Percentiles rank a stretch among this genome's conserved stretches.
Evolutionary conservation across 2,329 filamentous ascomycete species (phyloP).

Genomic region (Paecilomyces variotii): DNA sequence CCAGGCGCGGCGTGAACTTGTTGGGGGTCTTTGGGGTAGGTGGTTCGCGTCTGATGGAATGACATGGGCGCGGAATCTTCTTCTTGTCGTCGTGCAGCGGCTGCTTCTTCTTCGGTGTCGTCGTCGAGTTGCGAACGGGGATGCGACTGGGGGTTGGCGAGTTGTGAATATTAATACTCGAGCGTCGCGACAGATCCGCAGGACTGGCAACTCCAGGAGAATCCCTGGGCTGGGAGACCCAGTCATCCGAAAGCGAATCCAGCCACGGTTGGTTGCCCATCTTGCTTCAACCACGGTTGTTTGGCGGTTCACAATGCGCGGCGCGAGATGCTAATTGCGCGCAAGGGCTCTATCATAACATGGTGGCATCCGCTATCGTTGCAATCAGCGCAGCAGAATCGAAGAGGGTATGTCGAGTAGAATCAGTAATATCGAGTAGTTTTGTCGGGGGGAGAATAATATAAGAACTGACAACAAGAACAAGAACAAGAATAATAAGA

Average conservation of each 20-base stretch:
- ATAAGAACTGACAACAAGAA: too few species aligned
- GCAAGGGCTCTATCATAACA: neutral
- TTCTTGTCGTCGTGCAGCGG: constrained; percentile 13
- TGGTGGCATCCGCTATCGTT: neutral
- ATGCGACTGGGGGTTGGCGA: constrained; percentile 32
- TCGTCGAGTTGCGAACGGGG: constrained; percentile 27
- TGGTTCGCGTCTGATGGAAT: constrained; percentile 24
- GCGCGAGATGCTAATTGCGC: neutral
- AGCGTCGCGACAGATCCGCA: constrained; percentile 17
- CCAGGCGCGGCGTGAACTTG: constrained; percentile 15
- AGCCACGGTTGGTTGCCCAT: constrained; percentile 32
- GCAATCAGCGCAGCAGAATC: neutral
- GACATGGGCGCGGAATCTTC: constrained; percentile 26
- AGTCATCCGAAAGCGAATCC: constrained; percentile 37
- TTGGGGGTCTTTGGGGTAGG: constrained; percentile 18
- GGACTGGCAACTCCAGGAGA: constrained; percentile 18
- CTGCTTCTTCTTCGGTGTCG: constrained; percentile 16
- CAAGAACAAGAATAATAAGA: neutral
- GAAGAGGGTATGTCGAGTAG: neutral
- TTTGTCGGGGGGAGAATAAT: too few species aligned
- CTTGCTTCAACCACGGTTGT: constrained; percentile 1
- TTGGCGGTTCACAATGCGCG: neutral
- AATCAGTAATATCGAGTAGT: too few species aligned
- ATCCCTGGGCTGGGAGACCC: constrained; percentile 30
- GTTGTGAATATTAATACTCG: constrained; percentile 20